Evolutionary conservation across 768 basidiomycete genomes (phyloP).

Genomic region (Macrolepiota albuminosa): DNA sequence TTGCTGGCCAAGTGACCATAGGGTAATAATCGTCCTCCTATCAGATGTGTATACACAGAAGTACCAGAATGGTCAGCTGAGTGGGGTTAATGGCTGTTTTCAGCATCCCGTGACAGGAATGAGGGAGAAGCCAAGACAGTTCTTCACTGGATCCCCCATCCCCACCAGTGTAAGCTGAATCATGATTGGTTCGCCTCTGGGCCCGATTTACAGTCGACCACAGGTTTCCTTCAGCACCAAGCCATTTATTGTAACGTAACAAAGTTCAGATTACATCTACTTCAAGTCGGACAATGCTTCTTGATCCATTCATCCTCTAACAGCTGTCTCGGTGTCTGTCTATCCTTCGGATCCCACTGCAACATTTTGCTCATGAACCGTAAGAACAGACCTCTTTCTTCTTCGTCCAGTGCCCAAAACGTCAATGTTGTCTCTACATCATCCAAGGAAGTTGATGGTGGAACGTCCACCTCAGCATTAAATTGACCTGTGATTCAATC

Average conservation of each 20-base stretch:
- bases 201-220: background rate
- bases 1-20: background rate
- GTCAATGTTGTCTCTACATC: background rate
- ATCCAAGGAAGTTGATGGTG: background rate
- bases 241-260: background rate
- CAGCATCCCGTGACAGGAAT: background rate
- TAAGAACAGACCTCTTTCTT: conserved; percentile 5
- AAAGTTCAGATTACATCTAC: background rate
- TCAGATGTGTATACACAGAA: background rate
- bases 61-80: background rate
- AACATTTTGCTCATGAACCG: conserved; percentile 8
- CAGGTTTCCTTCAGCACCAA: background rate
- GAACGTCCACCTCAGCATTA: background rate
- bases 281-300: background rate
- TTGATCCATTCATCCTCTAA: conserved; percentile 1
- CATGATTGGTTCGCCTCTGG: background rate
- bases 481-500: background rate
- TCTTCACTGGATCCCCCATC: too few species aligned
- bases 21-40: background rate
- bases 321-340: conserved; percentile 2
- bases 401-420: background rate
- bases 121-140: background rate
- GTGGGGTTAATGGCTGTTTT: background rate
- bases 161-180: background rate
- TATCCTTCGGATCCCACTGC: conserved; percentile 6